Percentiles rank a stretch among this genome's conserved stretches.
Evolutionary conservation across 1,284 basidiomycete species (phyloP).

Genomic region (Heliocybe sulcata): DNA sequence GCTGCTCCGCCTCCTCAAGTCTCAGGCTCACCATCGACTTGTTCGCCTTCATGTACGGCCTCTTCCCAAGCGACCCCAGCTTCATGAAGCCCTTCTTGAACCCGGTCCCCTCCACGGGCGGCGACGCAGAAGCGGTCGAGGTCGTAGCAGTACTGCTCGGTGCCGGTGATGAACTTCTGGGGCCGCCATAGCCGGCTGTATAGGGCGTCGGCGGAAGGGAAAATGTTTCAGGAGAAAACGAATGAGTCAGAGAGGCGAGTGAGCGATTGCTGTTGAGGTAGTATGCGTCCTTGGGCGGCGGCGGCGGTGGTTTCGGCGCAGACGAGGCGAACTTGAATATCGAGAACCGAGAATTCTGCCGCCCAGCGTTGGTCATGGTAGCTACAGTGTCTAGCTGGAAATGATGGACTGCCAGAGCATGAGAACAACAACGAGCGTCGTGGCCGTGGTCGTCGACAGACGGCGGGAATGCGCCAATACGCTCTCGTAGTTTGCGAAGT

Average conservation of each 20-base stretch:
- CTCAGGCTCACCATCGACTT: conserved; percentile 23
- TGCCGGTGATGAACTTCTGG: conserved; percentile 22
- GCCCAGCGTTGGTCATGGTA: not conserved
- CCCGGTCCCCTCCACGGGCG: conserved; percentile 25
- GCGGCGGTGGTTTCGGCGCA: conserved; percentile 39
- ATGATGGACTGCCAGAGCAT: not conserved
- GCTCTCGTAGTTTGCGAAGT: no score
- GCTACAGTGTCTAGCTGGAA: not conserved
- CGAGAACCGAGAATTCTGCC: conserved; percentile 42
- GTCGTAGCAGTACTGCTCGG: conserved; percentile 20
- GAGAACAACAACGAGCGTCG: not conserved
- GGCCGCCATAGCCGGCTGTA: conserved; percentile 20
- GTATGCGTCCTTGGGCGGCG: conserved; percentile 60
- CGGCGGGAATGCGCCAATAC: no score
- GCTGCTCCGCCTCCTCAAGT: conserved; percentile 18
- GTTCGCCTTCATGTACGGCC: conserved; percentile 25
- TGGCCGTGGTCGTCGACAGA: not conserved
- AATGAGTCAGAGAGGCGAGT: conserved; percentile 38
- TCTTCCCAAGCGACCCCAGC: conserved; percentile 29
- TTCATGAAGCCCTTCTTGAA: conserved; percentile 42
- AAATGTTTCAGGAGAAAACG: conserved; percentile 29
- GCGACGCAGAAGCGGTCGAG: conserved; percentile 13
- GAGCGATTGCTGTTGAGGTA: conserved; percentile 45
- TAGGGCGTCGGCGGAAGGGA: conserved; percentile 27
- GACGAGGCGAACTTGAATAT: conserved; percentile 40